Evolutionary conservation across 768 basidiomycete genomes (phyloP).

Genomic region (Amanita molliuscula): DNA sequence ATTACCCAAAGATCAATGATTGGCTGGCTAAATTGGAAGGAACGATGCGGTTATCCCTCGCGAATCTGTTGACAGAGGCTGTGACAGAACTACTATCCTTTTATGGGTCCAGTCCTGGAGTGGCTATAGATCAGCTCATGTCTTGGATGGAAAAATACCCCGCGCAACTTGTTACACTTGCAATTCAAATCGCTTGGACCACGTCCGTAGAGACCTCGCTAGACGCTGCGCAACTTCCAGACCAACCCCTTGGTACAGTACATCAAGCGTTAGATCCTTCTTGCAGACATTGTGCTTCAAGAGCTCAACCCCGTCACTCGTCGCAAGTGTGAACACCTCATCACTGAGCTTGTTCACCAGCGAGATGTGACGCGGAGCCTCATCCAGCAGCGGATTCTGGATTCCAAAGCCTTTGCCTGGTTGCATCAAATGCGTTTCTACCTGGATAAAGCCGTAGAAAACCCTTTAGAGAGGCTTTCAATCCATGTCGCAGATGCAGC

Average conservation of each 20-base stretch:
- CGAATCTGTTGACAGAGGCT: constrained; percentile 68
- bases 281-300: constrained; percentile 93
- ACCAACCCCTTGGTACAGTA: constrained; percentile 63
- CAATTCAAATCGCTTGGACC: constrained; percentile 94
- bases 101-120: constrained; percentile 53
- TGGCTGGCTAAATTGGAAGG: constrained; percentile 90
- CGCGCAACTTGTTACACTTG: constrained; percentile 93
- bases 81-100: constrained; percentile 74
- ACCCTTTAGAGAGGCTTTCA: constrained; percentile 69
- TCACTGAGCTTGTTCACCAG: constrained; percentile 97
- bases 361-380: constrained; percentile 87
- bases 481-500: constrained; percentile 84
- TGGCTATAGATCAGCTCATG: constrained; percentile 66
- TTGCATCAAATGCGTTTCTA: constrained; percentile 99
- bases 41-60: constrained; percentile 88
- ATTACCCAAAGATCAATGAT: constrained; percentile 97
- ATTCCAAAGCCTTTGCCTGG: constrained; percentile 80
- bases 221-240: constrained; percentile 42
- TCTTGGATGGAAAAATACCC: constrained; percentile 91
- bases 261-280: constrained; percentile 79
- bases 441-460: constrained; percentile 57
- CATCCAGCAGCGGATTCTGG: constrained; percentile 49
- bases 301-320: constrained; percentile 88
- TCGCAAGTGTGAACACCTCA: constrained; percentile 96
- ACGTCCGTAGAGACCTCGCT: constrained; percentile 66